A percentile compares a stretch with the other conserved stretches of the same genome.
Conservation (phyloP, 192 early-diverging fungal species). For the Coemansia sp. region DNA sequence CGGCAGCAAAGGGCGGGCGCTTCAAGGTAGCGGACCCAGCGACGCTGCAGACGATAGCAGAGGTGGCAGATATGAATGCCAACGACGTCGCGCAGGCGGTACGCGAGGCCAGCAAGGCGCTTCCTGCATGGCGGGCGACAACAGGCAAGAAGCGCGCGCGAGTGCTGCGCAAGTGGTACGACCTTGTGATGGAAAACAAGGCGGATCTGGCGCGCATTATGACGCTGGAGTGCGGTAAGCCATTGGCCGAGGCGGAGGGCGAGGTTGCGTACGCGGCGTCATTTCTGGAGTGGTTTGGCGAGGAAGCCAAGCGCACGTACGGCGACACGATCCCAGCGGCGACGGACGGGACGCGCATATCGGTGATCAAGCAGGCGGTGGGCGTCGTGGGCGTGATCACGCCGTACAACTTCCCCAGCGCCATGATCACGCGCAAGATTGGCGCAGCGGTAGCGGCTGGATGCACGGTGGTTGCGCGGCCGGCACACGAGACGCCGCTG, state of each 20-base stretch:
- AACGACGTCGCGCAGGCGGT: constrained; percentile 62
- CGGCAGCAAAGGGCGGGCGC: constrained; percentile 40
- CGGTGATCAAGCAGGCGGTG: constrained; percentile 76
- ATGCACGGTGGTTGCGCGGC: constrained; percentile 55
- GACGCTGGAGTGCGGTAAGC: constrained; percentile 86
- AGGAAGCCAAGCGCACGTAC: constrained; percentile 76
- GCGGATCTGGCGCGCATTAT: constrained; percentile 78
- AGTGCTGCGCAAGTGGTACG: constrained; percentile 65
- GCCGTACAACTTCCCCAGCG: constrained; percentile 85
- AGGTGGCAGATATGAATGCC: constrained; percentile 66
- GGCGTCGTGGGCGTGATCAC: constrained; percentile 75
- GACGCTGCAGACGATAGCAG: constrained; percentile 60
- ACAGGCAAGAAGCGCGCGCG: constrained; percentile 66
- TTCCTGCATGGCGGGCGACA: constrained; percentile 61
- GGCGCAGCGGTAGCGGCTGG: constrained; percentile 53
- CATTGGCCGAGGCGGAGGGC: constrained; percentile 57
- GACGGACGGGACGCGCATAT: constrained; percentile 54
- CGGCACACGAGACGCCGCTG: constrained; percentile 61
- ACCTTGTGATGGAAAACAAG: constrained; percentile 65
- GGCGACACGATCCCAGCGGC: constrained; percentile 77
- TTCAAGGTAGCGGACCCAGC: constrained; percentile 69
- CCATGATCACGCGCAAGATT: constrained; percentile 68
- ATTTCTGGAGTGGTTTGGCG: constrained; percentile 85
- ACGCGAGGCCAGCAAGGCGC: constrained; percentile 59
- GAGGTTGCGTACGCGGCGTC: constrained; percentile 66